These are phyloP conservation scores for Penicillium sp. DNA, from an alignment of 2,329 filamentous ascomycete species.

Conservation along the genomic window DNA sequence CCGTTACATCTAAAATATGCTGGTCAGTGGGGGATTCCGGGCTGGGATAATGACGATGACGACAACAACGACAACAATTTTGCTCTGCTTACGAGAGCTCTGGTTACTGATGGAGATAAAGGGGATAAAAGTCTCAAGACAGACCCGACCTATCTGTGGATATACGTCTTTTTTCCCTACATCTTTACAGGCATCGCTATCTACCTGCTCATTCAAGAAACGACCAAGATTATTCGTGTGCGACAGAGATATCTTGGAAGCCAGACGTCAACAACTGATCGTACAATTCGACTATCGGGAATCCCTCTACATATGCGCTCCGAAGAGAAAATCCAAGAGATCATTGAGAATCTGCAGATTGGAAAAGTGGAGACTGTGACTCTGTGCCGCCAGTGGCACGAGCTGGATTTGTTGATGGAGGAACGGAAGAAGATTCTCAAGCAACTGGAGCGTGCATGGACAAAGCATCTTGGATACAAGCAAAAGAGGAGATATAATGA, in stretches of 20 bases:
- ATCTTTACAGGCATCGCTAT: constrained; percentile 79
- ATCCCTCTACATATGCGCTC: constrained; percentile 76
- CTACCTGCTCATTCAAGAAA: constrained; percentile 79
- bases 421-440: constrained; percentile 63
- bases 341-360: constrained; percentile 83
- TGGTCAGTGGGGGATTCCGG: constrained; percentile 38
- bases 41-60: constrained; percentile 32
- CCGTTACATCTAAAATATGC: constrained; percentile 75
- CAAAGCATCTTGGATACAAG: constrained; percentile 63
- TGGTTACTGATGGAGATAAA: background rate
- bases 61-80: constrained; percentile 25
- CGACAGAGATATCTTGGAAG: constrained; percentile 88
- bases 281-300: constrained; percentile 85
- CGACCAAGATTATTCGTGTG: constrained; percentile 76
- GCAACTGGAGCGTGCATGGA: constrained; percentile 79
- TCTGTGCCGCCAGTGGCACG: constrained; percentile 80
- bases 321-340: constrained; percentile 76
- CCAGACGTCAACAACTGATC: constrained; percentile 92
- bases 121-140: constrained; percentile 26
- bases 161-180: constrained; percentile 92
- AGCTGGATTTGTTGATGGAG: constrained; percentile 70
- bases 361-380: constrained; percentile 86
- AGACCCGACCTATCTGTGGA: constrained; percentile 68
- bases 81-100: background rate
- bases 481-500: constrained; percentile 43